Evolutionary conservation across 2,329 filamentous ascomycete species (phyloP).

Genomic region (Sphaceloma murrayae): DNA sequence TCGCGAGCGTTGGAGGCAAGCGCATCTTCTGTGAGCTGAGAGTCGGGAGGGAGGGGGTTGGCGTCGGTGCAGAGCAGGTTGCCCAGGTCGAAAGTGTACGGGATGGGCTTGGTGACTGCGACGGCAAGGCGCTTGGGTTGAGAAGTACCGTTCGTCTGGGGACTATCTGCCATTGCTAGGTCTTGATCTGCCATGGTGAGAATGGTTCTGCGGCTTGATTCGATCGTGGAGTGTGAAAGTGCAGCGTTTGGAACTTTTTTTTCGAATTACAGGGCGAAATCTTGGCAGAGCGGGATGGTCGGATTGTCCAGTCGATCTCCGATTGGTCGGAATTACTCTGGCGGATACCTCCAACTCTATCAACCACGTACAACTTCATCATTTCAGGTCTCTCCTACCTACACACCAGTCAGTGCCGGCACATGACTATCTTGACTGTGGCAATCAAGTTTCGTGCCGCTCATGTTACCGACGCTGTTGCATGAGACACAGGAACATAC

Average conservation of each 20-base stretch:
- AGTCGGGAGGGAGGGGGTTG: conserved; percentile 60
- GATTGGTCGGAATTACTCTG: too few relatives aligned
- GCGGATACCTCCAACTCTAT: too few relatives aligned
- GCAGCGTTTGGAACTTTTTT: conserved; percentile 11
- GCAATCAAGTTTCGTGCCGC: too few relatives aligned
- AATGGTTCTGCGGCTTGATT: not conserved
- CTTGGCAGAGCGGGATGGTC: conserved; percentile 3
- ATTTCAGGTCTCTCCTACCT: not conserved
- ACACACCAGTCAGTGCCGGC: too few relatives aligned
- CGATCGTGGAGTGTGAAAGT: not conserved
- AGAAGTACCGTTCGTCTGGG: conserved; percentile 9
- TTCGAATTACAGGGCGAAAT: not conserved
- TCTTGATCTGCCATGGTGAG: conserved; percentile 17
- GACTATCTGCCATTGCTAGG: conserved; percentile 12
- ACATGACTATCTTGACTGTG: too few relatives aligned
- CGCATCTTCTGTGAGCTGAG: conserved; percentile 34
- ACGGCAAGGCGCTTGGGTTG: conserved; percentile 19
- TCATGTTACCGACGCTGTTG: not conserved
- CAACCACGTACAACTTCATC: not conserved
- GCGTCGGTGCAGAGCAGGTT: conserved; percentile 78
- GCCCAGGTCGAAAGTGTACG: conserved; percentile 86
- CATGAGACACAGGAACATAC: too few relatives aligned
- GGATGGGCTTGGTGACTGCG: conserved; percentile 60
- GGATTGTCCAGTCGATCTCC: too few relatives aligned
- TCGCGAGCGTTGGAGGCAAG: conserved; percentile 70